Conservation (phyloP, 2,329 filamentous ascomycete species). For the Fonsecaea pedrosoi region DNA sequence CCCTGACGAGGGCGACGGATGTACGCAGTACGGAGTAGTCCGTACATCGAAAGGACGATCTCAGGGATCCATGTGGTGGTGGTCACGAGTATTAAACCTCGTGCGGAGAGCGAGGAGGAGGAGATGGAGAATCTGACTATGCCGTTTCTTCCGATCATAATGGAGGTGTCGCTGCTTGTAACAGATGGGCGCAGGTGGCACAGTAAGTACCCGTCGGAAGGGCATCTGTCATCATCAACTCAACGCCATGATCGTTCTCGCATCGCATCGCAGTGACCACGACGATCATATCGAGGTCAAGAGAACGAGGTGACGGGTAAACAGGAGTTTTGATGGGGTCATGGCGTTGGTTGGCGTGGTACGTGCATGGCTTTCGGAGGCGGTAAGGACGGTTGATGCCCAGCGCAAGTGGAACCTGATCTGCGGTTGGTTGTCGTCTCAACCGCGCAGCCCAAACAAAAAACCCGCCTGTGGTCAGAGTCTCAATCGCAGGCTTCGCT, state of each 20-base stretch:
- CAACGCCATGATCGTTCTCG: neutral
- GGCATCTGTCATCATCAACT: neutral
- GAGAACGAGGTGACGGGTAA: neutral
- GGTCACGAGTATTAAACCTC: neutral
- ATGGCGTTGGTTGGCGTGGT: neutral
- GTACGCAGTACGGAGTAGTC: constrained; percentile 4
- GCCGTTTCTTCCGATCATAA: constrained; percentile 1
- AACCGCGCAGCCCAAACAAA: constrained; percentile 29
- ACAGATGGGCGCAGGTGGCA: neutral
- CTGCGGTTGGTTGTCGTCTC: constrained; percentile 25
- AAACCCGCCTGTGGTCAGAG: constrained; percentile 16
- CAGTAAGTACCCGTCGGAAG: neutral
- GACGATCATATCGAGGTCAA: no score
- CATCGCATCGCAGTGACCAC: no score
- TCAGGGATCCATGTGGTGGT: neutral
- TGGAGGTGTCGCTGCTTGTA: neutral
- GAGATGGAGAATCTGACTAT: neutral
- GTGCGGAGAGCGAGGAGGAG: neutral
- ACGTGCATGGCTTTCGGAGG: no score
- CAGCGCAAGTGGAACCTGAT: constrained; percentile 3
- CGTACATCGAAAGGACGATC: neutral
- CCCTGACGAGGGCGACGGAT: neutral
- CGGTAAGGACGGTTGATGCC: neutral
- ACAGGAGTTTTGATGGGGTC: neutral
- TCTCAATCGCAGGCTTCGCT: neutral